phyloP scores from a whole-genome alignment of 1,284 basidiomycete species.

The Apiotrichum gracile region DNA sequence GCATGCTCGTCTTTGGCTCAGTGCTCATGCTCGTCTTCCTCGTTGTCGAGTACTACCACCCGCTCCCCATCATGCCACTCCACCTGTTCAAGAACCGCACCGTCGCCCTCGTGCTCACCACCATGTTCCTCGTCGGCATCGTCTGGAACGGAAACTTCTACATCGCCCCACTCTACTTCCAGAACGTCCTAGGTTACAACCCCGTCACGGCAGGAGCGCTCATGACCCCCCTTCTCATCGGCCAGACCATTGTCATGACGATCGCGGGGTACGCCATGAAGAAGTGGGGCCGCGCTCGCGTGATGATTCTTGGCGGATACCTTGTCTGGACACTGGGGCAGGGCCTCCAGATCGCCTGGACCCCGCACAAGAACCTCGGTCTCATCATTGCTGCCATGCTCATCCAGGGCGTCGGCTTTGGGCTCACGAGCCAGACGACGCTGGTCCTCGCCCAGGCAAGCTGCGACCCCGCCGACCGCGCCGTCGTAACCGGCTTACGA shows the following conservation, averaged over 20 bases:
- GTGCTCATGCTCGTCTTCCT: slow-evolving; percentile 17
- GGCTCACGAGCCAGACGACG: slow-evolving; percentile 29
- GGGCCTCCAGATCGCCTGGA: slow-evolving; percentile 24
- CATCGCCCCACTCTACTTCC: slow-evolving; percentile 30
- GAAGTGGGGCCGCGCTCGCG: slow-evolving; percentile 17
- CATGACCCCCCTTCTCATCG: slow-evolving; percentile 29
- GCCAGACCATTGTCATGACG: slow-evolving; percentile 24
- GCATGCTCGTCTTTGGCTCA: slow-evolving; percentile 20
- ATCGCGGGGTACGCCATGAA: slow-evolving; percentile 28
- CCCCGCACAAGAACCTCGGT: slow-evolving; percentile 7
- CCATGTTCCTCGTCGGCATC: slow-evolving; percentile 30
- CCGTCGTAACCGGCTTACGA: slow-evolving; percentile 28
- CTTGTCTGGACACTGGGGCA: slow-evolving; percentile 22
- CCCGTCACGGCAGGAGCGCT: slow-evolving; percentile 26
- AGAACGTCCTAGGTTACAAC: slow-evolving; percentile 22
- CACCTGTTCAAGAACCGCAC: slow-evolving; percentile 21
- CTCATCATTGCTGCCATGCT: slow-evolving; percentile 21
- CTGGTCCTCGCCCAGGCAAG: slow-evolving; percentile 32
- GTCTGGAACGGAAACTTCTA: slow-evolving; percentile 22
- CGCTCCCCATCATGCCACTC: neutral
- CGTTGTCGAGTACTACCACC: slow-evolving; percentile 13
- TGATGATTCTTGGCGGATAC: slow-evolving; percentile 27
- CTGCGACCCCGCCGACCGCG: slow-evolving; percentile 23
- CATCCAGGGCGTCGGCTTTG: slow-evolving; percentile 33
- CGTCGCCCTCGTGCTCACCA: slow-evolving; percentile 22